Conservation (phyloP, 2,329 filamentous ascomycete species). For the Orbilia quercus region DNA sequence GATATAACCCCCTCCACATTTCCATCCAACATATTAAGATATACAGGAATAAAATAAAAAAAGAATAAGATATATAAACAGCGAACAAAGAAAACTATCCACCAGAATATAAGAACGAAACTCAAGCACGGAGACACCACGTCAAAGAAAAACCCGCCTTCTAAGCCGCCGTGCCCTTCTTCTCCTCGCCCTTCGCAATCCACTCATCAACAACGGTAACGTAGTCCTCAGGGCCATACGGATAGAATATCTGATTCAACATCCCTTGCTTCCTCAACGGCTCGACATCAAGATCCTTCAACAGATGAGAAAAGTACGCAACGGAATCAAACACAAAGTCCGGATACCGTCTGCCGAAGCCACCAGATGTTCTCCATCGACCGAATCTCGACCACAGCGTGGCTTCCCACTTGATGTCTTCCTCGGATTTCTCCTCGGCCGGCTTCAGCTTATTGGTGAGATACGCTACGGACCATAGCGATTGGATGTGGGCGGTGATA, state of each 20-base stretch:
- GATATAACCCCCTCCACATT: slow-evolving; percentile 7
- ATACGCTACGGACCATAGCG: slow-evolving; percentile 75
- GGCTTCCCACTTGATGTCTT: slow-evolving; percentile 67
- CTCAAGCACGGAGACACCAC: too few species aligned
- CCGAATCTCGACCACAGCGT: slow-evolving; percentile 76
- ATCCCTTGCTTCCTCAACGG: slow-evolving; percentile 68
- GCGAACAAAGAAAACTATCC: slow-evolving; percentile 19
- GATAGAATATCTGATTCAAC: slow-evolving; percentile 67
- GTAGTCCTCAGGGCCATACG: slow-evolving; percentile 73
- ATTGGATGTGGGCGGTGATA: slow-evolving; percentile 66
- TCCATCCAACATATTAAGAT: slow-evolving; percentile 33
- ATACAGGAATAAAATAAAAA: slow-evolving; percentile 19
- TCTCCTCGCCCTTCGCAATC: slow-evolving; percentile 62
- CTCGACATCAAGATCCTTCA: slow-evolving; percentile 73
- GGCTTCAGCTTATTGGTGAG: slow-evolving; percentile 68
- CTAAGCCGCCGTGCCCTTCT: slow-evolving; percentile 1
- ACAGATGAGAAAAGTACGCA: slow-evolving; percentile 75
- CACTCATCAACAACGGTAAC: slow-evolving; percentile 69
- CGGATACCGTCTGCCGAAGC: slow-evolving; percentile 72
- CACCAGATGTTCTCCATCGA: slow-evolving; percentile 75
- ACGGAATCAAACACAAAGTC: slow-evolving; percentile 82
- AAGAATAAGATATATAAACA: slow-evolving; percentile 48
- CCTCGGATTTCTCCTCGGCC: slow-evolving; percentile 59
- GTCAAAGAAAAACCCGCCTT: neutral
- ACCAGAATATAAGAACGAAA: too few species aligned